Percentiles rank a stretch among this genome's conserved stretches.
These are phyloP conservation scores for Prunus davidiana DNA, from an alignment of 306 rosid genomes.

Conservation along the genomic window DNA sequence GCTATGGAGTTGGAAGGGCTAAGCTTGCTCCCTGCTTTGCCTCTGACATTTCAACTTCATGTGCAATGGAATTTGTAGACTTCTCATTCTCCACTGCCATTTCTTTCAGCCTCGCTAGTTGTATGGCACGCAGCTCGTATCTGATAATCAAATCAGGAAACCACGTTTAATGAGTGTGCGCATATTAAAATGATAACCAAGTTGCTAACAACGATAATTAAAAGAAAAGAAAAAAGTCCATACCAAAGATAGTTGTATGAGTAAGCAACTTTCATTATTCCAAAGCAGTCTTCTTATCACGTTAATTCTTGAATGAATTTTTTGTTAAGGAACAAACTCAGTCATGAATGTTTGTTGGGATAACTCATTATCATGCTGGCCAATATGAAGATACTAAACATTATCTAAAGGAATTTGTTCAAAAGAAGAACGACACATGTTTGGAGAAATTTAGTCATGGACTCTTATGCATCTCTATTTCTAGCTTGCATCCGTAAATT, in stretches of 20 bases:
- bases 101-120: conserved; percentile 48
- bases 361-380: background rate
- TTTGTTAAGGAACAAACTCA: background rate
- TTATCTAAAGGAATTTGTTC: background rate
- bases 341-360: background rate
- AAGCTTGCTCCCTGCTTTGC: conserved; percentile 35
- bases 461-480: background rate
- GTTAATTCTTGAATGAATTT: background rate
- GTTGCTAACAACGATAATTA: background rate
- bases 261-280: background rate
- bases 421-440: background rate
- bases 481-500: background rate
- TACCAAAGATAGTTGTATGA: background rate
- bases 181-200: background rate
- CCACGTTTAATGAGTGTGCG: conserved; percentile 8
- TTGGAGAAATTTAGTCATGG: background rate
- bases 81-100: conserved; percentile 57
- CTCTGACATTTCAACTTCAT: conserved; percentile 87
- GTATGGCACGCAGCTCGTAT: conserved; percentile 71
- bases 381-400: background rate
- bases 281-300: background rate
- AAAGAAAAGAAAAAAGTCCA: background rate
- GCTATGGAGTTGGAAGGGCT: conserved; percentile 42
- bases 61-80: conserved; percentile 38
- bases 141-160: conserved; percentile 36